Conservation (phyloP, 2,329 filamentous ascomycete genomes). For the Aplosporella prunicola region DNA sequence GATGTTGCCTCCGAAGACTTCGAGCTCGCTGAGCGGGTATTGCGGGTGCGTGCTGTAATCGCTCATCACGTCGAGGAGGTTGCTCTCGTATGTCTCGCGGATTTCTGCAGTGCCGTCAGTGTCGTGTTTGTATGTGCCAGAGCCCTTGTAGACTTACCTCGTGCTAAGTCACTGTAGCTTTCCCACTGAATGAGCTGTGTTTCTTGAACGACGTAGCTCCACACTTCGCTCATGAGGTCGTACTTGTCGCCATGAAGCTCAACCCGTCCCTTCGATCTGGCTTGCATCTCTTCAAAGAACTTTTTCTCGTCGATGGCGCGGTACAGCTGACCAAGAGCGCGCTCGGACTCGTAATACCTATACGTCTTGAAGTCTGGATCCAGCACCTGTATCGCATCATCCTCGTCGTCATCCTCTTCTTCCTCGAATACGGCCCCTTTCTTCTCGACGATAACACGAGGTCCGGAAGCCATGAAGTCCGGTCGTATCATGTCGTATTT, state of each 20-base stretch:
- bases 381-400: slow-evolving; percentile 25
- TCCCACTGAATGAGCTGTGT: slow-evolving; percentile 32
- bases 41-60: slow-evolving; percentile 21
- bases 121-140: slow-evolving; percentile 28
- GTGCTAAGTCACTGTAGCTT: slow-evolving; percentile 31
- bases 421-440: slow-evolving; percentile 16
- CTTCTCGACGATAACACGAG: slow-evolving; percentile 33
- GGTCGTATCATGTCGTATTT: slow-evolving; percentile 26
- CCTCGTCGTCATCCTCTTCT: slow-evolving; percentile 21
- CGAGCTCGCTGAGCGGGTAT: slow-evolving; percentile 23
- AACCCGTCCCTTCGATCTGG: slow-evolving; percentile 12
- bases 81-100: slow-evolving; percentile 46
- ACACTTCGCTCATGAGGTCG: slow-evolving; percentile 25
- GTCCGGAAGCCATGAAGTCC: slow-evolving; percentile 46
- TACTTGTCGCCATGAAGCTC: slow-evolving; percentile 14
- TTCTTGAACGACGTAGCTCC: slow-evolving; percentile 30
- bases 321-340: slow-evolving; percentile 61
- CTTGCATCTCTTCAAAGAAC: slow-evolving; percentile 39
- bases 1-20: slow-evolving; percentile 49
- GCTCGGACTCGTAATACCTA: slow-evolving; percentile 57
- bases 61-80: slow-evolving; percentile 40
- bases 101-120: neutral
- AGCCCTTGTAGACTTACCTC: slow-evolving; percentile 39
- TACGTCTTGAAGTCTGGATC: slow-evolving; percentile 23
- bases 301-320: slow-evolving; percentile 61